Evolutionary conservation across 768 basidiomycete genomes (phyloP), one percentile per base, ranked within the genome.

Genomic region (Kwoniella europaea): DNA sequence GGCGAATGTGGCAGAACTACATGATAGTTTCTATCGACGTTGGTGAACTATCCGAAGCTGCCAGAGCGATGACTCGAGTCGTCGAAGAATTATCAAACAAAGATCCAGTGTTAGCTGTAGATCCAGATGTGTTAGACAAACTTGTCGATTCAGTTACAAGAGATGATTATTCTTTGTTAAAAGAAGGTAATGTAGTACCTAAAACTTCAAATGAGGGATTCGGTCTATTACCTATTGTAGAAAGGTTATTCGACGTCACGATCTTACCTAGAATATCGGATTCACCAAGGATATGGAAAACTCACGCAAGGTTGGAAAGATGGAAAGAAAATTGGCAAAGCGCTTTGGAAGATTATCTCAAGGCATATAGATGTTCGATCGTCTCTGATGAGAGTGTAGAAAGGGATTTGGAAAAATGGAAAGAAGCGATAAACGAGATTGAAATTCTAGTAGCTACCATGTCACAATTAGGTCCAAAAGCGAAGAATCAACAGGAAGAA

Each of bases 1-100:
- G 96, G 95, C 88, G 93, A 20, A 95, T 99, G 92, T 99, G 97
- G 97, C 87, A 88, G 71, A 99, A 99, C 86, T 98, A 94, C 86
- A 94, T 93, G 91, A 86, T 97, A 78, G 90, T 98, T 29, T 88
- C 92, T 3, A 86, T 97, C 83, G 94, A 98, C 74, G 91, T 98
- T 20, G 96, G 95, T 7, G 94, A 98, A 80, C 87, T 98, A 60
- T 86, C 89, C 0, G 96, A 99, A 80, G 90, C 93, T 0, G 90
- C 89, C 69, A 90, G 92, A 50, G 96, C 95, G 0, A 86, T 93
- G 22, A 87, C 88, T 0, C 90, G 94, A 3, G 87, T 98, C 67
- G 88, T 98, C 46, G 92, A 95, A 74, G 74, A 87, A 85, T 71
- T 79, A 64, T 68, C 83, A 41, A 80, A 80, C 35, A 84, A 88